A percentile compares a stretch with the other conserved stretches of the same genome.
Conservation (phyloP, 2,329 filamentous ascomycete genomes). For the Xylariaceae sp. region DNA sequence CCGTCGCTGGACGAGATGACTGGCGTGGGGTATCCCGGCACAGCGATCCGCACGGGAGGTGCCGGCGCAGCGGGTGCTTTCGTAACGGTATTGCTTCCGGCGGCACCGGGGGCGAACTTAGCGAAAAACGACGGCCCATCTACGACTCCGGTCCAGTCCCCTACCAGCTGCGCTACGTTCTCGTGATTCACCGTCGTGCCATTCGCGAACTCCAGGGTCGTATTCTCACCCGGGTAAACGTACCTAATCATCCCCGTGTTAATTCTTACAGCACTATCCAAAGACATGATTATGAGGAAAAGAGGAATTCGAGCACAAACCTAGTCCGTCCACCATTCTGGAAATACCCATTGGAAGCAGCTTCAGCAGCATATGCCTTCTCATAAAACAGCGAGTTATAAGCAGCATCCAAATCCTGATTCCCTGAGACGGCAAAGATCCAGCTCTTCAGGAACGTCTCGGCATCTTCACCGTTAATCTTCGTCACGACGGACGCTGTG, state of each 20-base stretch:
- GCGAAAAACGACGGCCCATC: conserved; percentile 33
- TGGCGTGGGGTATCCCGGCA: conserved; percentile 31
- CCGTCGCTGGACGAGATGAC: conserved; percentile 31
- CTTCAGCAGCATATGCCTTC: conserved; percentile 31
- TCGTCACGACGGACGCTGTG: conserved; percentile 28
- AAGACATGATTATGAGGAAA: neutral
- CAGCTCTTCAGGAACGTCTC: conserved; percentile 28
- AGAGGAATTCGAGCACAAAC: conserved; percentile 11
- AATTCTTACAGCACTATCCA: neutral
- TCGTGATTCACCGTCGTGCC: conserved; percentile 33
- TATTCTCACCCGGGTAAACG: conserved; percentile 38
- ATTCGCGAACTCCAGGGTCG: conserved; percentile 39
- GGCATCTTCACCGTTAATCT: conserved; percentile 33
- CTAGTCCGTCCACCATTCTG: conserved; percentile 34
- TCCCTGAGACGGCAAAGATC: conserved; percentile 32
- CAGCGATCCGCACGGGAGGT: conserved; percentile 11
- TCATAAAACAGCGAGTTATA: conserved; percentile 42
- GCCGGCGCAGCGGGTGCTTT: conserved; percentile 17
- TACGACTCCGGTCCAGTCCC: conserved; percentile 32
- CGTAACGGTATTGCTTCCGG: conserved; percentile 2
- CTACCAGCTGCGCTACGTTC: conserved; percentile 37
- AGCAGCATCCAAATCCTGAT: conserved; percentile 40
- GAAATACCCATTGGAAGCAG: conserved; percentile 37
- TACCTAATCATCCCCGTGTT: conserved; percentile 24
- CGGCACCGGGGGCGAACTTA: conserved; percentile 28